A percentile compares a stretch with the other conserved stretches of the same genome.
phyloP scores from a whole-genome alignment of 352 stramenopile species.

The Pythium sukuiense region DNA sequence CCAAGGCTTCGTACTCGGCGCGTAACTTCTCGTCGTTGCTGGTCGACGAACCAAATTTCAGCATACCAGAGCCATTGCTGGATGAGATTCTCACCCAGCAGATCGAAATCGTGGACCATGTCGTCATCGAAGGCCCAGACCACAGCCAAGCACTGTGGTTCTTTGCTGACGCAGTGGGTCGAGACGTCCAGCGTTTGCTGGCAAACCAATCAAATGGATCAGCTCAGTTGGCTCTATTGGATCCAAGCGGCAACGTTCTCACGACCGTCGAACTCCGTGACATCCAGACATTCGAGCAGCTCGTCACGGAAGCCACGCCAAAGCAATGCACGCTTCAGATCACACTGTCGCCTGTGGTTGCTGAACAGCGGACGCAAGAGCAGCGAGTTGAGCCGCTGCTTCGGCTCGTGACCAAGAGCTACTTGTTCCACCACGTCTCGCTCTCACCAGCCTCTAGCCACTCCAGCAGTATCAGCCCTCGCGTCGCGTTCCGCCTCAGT shows the following conservation, averaged over 20 bases:
- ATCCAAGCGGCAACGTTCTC: conserved; percentile 10
- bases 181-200: conserved; percentile 34
- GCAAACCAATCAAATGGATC: not conserved
- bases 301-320: conserved; percentile 27
- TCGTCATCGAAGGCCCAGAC: conserved; percentile 43
- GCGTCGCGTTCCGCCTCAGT: conserved; percentile 28
- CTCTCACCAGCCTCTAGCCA: conserved; percentile 6
- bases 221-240: conserved; percentile 15
- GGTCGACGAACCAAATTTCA: conserved; percentile 31
- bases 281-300: conserved; percentile 14
- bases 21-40: conserved; percentile 31
- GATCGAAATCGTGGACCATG: conserved; percentile 39
- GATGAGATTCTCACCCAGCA: conserved; percentile 15
- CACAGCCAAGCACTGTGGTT: conserved; percentile 33
- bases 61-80: not conserved
- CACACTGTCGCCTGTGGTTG: not conserved
- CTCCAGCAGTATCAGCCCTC: conserved; percentile 11
- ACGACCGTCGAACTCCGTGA: conserved; percentile 19
- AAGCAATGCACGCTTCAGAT: conserved; percentile 25
- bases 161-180: conserved; percentile 40
- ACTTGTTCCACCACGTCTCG: conserved; percentile 37
- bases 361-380: not conserved
- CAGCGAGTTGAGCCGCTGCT: conserved; percentile 1
- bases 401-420: conserved; percentile 37
- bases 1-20: conserved; percentile 44